These are phyloP conservation scores for Gracilaria domingensis DNA, from an alignment of 23 red algal genomes.

Conservation along the genomic window DNA sequence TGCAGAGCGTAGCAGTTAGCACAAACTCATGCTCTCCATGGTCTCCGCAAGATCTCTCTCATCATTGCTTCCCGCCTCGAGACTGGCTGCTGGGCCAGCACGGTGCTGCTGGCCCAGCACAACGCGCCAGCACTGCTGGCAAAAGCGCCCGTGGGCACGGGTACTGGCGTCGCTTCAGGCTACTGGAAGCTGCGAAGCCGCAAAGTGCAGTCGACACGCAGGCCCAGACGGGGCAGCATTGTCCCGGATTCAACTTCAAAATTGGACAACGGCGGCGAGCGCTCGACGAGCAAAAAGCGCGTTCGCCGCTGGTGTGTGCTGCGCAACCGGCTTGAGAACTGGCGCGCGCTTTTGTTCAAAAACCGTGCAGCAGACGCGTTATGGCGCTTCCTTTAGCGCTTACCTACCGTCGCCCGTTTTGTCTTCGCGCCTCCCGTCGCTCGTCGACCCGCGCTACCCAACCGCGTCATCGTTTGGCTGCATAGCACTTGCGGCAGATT, in stretches of 20 bases:
- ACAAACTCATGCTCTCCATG: too few species aligned
- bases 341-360: conserved; percentile 38
- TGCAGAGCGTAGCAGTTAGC: too few species aligned
- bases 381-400: conserved; percentile 18
- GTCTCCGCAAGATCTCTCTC: too few species aligned
- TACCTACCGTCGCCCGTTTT: not conserved
- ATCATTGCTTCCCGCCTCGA: too few species aligned
- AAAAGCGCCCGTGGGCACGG: too few species aligned
- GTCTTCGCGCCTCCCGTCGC: conserved; percentile 1
- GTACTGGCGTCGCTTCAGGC: too few species aligned
- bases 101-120: too few species aligned
- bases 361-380: not conserved
- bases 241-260: conserved; percentile 4
- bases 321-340: too few species aligned
- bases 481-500: not conserved
- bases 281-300: not conserved
- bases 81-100: too few species aligned
- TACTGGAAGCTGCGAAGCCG: too few species aligned
- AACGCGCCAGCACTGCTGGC: too few species aligned
- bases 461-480: not conserved
- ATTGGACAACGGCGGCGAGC: conserved; percentile 25
- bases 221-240: not conserved
- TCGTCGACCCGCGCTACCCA: not conserved
- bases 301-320: not conserved
- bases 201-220: too few species aligned